These are phyloP conservation scores for Lodderomyces beijingensis DNA, from an alignment of 1,139 yeast genomes.

Conservation along the genomic window DNA sequence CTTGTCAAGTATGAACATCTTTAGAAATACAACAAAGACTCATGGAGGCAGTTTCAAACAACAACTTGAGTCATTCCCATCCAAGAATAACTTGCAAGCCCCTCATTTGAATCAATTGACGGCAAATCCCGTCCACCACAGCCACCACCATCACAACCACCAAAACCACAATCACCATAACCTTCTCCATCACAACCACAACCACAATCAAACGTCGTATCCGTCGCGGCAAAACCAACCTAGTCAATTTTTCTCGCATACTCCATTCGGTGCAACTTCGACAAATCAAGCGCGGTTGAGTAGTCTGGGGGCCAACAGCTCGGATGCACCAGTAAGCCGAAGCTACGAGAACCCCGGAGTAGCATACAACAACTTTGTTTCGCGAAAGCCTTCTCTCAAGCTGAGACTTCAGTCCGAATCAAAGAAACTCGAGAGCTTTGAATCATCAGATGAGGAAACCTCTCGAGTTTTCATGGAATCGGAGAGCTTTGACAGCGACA, in stretches of 20 bases:
- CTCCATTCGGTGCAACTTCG: slow-evolving; percentile 19
- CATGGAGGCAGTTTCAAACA: slow-evolving; percentile 8
- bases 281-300: slow-evolving; percentile 16
- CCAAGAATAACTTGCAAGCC: background rate
- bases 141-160: slow-evolving; percentile 4
- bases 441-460: slow-evolving; percentile 7
- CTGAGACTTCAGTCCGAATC: slow-evolving; percentile 17
- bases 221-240: slow-evolving; percentile 8
- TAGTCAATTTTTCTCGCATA: slow-evolving; percentile 11
- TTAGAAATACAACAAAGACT: slow-evolving; percentile 5
- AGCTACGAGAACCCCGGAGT: no score
- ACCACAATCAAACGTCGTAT: slow-evolving; percentile 7
- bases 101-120: slow-evolving; percentile 4
- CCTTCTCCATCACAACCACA: slow-evolving; percentile 1
- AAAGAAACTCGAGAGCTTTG: slow-evolving; percentile 13
- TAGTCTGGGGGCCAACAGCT: background rate
- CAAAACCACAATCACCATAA: slow-evolving; percentile 3
- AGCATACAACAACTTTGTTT: slow-evolving; percentile 19
- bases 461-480: slow-evolving; percentile 9
- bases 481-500: slow-evolving; percentile 16
- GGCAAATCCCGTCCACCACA: slow-evolving; percentile 6
- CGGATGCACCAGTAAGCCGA: slow-evolving; percentile 7
- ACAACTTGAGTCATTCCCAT: slow-evolving; percentile 3
- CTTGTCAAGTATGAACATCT: slow-evolving; percentile 13
- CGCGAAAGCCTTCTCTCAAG: slow-evolving; percentile 16